Percentiles rank a stretch among this genome's conserved stretches.
Conservation (phyloP, 495 filamentous ascomycete genomes). For the Saxispiralis lemnorum region DNA sequence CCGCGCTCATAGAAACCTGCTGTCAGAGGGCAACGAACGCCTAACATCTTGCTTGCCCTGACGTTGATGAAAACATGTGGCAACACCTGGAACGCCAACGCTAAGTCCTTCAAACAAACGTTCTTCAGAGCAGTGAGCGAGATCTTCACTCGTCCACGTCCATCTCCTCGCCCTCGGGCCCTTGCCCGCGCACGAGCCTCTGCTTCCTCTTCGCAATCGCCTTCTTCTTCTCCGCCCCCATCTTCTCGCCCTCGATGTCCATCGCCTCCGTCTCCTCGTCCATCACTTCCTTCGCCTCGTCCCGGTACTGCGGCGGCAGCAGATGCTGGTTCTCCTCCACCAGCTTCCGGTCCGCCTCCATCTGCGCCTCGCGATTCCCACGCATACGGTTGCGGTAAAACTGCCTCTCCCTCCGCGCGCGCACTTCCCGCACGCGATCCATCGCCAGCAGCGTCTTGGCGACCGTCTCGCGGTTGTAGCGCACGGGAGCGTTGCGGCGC, state of each 20-base stretch:
- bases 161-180: conserved; percentile 19
- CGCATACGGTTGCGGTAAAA: conserved; percentile 88
- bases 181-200: conserved; percentile 16
- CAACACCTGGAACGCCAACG: too few species aligned
- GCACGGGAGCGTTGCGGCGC: conserved; percentile 82
- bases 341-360: conserved; percentile 63
- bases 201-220: conserved; percentile 34
- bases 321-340: conserved; percentile 86
- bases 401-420: conserved; percentile 58
- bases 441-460: conserved; percentile 78
- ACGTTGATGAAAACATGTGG: too few species aligned
- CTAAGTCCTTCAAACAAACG: too few species aligned
- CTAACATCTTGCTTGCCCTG: too few species aligned
- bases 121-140: background rate
- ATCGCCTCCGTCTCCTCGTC: conserved; percentile 31
- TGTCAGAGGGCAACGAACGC: too few species aligned
- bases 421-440: conserved; percentile 77
- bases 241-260: conserved; percentile 22
- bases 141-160: conserved; percentile 19
- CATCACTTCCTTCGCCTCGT: conserved; percentile 23
- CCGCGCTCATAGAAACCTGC: too few species aligned
- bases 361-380: conserved; percentile 66
- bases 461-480: conserved; percentile 84
- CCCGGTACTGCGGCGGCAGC: conserved; percentile 33
- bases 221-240: conserved; percentile 23